Evolutionary conservation across 345 rosid species (phyloP).

Genomic region (Gossypium sturtianum): DNA sequence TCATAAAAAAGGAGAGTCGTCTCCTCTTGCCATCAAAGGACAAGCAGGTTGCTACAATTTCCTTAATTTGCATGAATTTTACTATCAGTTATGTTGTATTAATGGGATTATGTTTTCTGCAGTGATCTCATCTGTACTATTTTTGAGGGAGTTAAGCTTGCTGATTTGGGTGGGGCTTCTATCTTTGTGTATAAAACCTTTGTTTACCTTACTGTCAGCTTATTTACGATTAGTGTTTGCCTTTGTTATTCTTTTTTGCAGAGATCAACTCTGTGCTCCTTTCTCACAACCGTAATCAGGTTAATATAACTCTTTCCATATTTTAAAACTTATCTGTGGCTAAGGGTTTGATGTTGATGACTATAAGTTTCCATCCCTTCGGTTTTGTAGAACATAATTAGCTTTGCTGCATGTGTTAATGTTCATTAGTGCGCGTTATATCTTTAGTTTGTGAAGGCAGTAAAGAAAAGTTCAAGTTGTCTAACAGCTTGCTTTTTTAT

Average conservation of each 20-base stretch:
- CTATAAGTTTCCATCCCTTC: background rate
- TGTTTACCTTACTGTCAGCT: background rate
- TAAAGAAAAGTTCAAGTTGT: background rate
- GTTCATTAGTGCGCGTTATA: background rate
- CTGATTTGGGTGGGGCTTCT: conserved; percentile 44
- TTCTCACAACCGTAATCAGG: conserved; percentile 51
- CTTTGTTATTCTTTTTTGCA: conserved; percentile 27
- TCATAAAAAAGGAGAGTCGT: conserved; percentile 40
- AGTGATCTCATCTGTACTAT: conserved; percentile 66
- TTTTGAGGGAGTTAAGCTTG: conserved; percentile 54
- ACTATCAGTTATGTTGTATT: background rate
- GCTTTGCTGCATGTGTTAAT: background rate
- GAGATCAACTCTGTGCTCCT: conserved; percentile 36
- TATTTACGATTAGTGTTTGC: background rate
- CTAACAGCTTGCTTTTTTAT: conserved; percentile 12
- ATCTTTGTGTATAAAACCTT: background rate
- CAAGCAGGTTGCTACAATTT: conserved; percentile 67
- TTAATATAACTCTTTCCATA: conserved; percentile 16
- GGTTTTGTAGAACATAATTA: background rate
- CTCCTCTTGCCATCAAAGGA: conserved; percentile 54
- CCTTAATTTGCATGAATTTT: background rate
- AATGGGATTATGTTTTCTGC: conserved; percentile 21
- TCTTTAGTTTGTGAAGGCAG: background rate
- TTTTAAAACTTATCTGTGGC: background rate
- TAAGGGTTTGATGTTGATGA: background rate